Percentiles rank a stretch among this genome's conserved stretches.
Conservation (phyloP, 202 grass and related monocot species). For the Setaria viridis region DNA sequence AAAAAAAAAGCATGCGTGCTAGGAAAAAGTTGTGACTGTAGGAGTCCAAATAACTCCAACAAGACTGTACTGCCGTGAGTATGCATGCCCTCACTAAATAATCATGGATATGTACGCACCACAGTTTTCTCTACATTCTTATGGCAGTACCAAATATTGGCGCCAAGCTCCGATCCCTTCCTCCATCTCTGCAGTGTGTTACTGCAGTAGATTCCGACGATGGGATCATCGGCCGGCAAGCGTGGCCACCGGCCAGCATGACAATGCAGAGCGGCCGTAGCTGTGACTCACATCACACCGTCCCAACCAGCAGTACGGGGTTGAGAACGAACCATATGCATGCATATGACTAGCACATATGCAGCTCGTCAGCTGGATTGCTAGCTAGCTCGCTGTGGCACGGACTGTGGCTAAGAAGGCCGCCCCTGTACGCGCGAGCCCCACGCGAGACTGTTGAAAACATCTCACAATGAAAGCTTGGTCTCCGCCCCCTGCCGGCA, state of each 20-base stretch:
- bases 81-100: neutral
- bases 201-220: slow-evolving; percentile 30
- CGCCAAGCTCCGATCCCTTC: neutral
- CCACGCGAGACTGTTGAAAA: slow-evolving; percentile 22
- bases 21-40: neutral
- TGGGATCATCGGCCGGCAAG: no score
- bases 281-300: no score
- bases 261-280: no score
- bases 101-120: neutral
- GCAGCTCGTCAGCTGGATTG: no score
- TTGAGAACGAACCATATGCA: no score
- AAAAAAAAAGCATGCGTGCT: no score
- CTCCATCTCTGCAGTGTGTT: slow-evolving; percentile 13
- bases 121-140: slow-evolving; percentile 28
- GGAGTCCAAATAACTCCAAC: neutral
- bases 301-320: no score
- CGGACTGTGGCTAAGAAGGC: neutral
- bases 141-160: neutral
- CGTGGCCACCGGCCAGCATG: no score
- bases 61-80: neutral
- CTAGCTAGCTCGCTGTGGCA: neutral
- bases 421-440: neutral
- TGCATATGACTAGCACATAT: no score
- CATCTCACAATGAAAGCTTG: slow-evolving; percentile 1
- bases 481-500: neutral